Evolutionary conservation across 2,329 filamentous ascomycete species (phyloP).

Genomic region (Cytospora mali): DNA sequence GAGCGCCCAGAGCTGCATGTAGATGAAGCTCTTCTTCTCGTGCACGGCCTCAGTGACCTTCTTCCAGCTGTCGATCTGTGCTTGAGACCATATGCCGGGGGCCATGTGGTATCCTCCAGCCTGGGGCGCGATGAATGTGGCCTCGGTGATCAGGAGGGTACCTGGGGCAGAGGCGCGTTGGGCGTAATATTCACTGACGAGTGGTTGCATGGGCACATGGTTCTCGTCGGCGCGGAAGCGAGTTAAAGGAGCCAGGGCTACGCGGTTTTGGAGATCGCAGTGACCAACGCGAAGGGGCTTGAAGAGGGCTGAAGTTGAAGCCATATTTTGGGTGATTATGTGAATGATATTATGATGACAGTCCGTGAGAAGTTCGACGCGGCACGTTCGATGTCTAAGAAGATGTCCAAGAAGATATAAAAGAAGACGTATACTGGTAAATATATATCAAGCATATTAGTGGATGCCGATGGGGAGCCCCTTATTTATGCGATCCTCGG

Average conservation of each 20-base stretch:
- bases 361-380: too few relatives aligned
- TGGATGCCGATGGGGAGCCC: too few relatives aligned
- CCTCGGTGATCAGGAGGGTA: slow-evolving; percentile 47
- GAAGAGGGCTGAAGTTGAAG: slow-evolving; percentile 38
- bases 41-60: slow-evolving; percentile 64
- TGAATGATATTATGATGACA: too few relatives aligned
- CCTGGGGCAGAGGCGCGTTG: slow-evolving; percentile 47
- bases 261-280: slow-evolving; percentile 52
- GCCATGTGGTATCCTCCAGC: slow-evolving; percentile 46
- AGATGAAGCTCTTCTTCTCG: slow-evolving; percentile 60
- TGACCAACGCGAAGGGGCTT: slow-evolving; percentile 47
- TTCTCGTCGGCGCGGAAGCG: slow-evolving; percentile 52
- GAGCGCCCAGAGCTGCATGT: slow-evolving; percentile 59
- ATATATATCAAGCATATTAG: too few relatives aligned
- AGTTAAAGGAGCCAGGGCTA: slow-evolving; percentile 56
- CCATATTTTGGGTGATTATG: slow-evolving; percentile 16
- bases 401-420: too few relatives aligned
- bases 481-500: too few relatives aligned
- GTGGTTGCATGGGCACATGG: slow-evolving; percentile 29
- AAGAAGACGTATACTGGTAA: too few relatives aligned
- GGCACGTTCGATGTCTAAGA: too few relatives aligned
- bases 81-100: slow-evolving; percentile 59
- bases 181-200: slow-evolving; percentile 46
- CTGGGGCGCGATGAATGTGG: slow-evolving; percentile 46
- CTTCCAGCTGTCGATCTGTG: slow-evolving; percentile 61